Evolutionary conservation across 495 filamentous ascomycete genomes (phyloP).

Genomic region (Daldinia decipiens): DNA sequence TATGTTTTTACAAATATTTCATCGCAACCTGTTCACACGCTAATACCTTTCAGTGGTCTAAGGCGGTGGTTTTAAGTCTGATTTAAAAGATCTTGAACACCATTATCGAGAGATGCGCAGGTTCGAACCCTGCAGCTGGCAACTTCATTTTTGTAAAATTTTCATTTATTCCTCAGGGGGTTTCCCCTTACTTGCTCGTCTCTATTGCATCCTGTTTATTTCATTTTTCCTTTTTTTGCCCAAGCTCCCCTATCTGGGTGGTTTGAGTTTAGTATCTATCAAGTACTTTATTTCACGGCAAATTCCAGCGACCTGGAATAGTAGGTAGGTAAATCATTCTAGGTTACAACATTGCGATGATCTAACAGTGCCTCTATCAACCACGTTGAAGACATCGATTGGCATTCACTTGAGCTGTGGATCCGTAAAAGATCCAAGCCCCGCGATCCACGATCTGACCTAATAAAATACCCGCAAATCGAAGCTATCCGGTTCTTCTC

Average conservation of each 20-base stretch:
- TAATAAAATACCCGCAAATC: conserved; percentile 26
- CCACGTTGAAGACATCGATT: conserved; percentile 39
- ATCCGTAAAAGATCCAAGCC: conserved; percentile 20
- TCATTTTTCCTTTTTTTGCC: no score
- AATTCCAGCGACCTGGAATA: background rate
- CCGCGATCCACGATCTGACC: conserved; percentile 23
- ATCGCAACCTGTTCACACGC: background rate
- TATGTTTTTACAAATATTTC: conserved; percentile 12
- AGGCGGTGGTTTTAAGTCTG: conserved; percentile 43
- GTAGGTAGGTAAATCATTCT: background rate
- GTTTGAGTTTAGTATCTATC: background rate
- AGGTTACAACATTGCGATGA: conserved; percentile 1
- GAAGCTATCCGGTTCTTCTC: conserved; percentile 20
- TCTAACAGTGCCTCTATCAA: conserved; percentile 2
- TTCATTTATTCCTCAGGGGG: background rate
- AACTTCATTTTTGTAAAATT: conserved; percentile 14
- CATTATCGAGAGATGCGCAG: conserved; percentile 46
- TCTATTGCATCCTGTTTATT: no score
- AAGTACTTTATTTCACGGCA: background rate
- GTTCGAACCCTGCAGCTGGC: conserved; percentile 46
- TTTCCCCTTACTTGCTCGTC: no score
- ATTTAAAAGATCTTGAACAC: conserved; percentile 31
- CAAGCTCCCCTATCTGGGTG: background rate
- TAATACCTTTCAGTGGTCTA: conserved; percentile 34
- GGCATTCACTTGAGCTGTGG: conserved; percentile 21